Evolutionary conservation across 2,329 filamentous ascomycete genomes (phyloP), one percentile per base, ranked within the genome.

Genomic region (Epichloe festucae): DNA sequence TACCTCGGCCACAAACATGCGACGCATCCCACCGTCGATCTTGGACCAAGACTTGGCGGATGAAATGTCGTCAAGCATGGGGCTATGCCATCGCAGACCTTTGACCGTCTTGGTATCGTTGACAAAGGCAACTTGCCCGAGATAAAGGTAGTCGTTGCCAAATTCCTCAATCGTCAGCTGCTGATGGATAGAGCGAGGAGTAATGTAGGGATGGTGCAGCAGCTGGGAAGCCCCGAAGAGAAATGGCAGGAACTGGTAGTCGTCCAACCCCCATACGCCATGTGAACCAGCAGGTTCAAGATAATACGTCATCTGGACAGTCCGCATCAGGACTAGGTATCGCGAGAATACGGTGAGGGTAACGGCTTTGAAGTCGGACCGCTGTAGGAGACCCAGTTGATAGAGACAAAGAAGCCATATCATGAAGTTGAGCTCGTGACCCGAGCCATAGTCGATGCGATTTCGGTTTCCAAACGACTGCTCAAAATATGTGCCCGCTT

Each of bases 51-150:
- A 87, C 65, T 88, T 90, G 15, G 91, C 86, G 1, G 88, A 84
- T 3, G 87, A 93, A 57, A 98, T 98, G 65, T 98, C 93, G 64
- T 98, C 93, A 17, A 98, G 79, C 94, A 98, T 97, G 3, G 94
- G 93, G 57, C 85, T 90, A 63, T 98, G 94, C 93, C 93, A 98
- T 44, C 93, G 79, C 54, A 98, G 72, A 1, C 90, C 91, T 62
- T 94, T 89, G 53, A 96, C 90, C 1, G 89, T 95, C 74, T 98
- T 98, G 53, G 95, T 94, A 59, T 83, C 87, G 69, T 97, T 96
- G 53, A 98, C 91, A 69, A 95, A 98, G 49, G 79, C 78, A 27
- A 98, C 88, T 68, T 97, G 93, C 49, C 90, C 86, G 0, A 98
- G 79, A 61, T 98, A 98, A 52, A 98, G 72, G 62, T 85, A 98